Conservation (phyloP, 2,329 filamentous ascomycete species). For the Xylariomycetidae sp. region DNA sequence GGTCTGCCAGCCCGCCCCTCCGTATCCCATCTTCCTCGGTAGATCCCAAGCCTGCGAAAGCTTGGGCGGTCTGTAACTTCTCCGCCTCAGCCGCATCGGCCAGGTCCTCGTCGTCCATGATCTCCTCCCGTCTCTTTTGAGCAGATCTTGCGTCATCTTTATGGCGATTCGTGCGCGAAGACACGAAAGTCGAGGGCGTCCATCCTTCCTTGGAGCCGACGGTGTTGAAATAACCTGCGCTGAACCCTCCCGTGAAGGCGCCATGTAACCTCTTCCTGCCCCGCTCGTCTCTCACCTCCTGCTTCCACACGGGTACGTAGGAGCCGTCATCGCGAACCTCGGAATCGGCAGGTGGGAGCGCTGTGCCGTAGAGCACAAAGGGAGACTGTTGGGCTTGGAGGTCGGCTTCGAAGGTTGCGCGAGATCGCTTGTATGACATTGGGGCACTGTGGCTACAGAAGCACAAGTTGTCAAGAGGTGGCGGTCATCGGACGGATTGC, state of each 20-base stretch:
- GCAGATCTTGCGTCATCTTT: slow-evolving; percentile 54
- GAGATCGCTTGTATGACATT: slow-evolving; percentile 79
- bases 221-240: slow-evolving; percentile 97
- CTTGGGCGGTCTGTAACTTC: slow-evolving; percentile 65
- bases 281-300: slow-evolving; percentile 90
- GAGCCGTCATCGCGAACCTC: slow-evolving; percentile 82
- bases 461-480: no score
- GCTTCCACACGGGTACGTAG: slow-evolving; percentile 95
- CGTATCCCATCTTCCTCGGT: slow-evolving; percentile 51
- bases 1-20: slow-evolving; percentile 56
- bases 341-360: slow-evolving; percentile 72
- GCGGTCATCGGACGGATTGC: no score
- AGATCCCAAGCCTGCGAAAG: slow-evolving; percentile 72
- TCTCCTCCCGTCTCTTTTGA: slow-evolving; percentile 74
- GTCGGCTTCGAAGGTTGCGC: slow-evolving; percentile 73
- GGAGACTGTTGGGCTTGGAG: slow-evolving; percentile 62
- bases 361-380: slow-evolving; percentile 77
- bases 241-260: slow-evolving; percentile 94
- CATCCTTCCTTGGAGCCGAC: slow-evolving; percentile 98
- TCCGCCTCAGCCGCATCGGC: slow-evolving; percentile 78
- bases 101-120: slow-evolving; percentile 97
- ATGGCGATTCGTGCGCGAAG: slow-evolving; percentile 74
- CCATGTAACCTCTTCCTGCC: slow-evolving; percentile 89
- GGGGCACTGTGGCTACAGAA: no score
- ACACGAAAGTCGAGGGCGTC: slow-evolving; percentile 88